A percentile compares a stretch with the other conserved stretches of the same genome.
These are phyloP conservation scores for Kazachstania psychrophila DNA, from an alignment of 805 yeast species.

Conservation along the genomic window DNA sequence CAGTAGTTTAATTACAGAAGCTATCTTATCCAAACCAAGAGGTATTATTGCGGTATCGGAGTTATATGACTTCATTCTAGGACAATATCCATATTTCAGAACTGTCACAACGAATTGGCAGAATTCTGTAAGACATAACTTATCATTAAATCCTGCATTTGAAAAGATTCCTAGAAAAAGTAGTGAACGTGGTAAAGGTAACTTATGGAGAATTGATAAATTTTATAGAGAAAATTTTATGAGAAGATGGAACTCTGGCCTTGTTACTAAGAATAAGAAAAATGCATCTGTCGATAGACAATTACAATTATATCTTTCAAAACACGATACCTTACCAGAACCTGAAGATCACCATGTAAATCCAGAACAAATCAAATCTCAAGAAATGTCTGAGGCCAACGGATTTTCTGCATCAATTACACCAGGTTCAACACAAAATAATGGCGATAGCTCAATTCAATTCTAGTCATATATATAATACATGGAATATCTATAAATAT, in stretches of 20 bases:
- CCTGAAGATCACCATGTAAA: not conserved
- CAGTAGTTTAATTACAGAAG: conserved; percentile 97
- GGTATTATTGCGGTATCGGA: conserved; percentile 83
- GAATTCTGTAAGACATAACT: conserved; percentile 89
- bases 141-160: conserved; percentile 89
- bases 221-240: conserved; percentile 74
- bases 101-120: conserved; percentile 94
- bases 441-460: too few species aligned
- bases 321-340: conserved; percentile 33
- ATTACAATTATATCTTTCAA: conserved; percentile 57
- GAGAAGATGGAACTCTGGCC: conserved; percentile 66
- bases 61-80: conserved; percentile 80
- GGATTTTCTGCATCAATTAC: conserved; percentile 4
- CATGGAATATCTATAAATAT: too few species aligned
- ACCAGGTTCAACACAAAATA: too few species aligned
- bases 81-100: conserved; percentile 81
- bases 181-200: conserved; percentile 93
- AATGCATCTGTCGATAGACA: conserved; percentile 74
- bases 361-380: not conserved
- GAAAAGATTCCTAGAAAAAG: conserved; percentile 92
- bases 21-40: conserved; percentile 76
- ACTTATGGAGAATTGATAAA: conserved; percentile 95
- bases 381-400: conserved; percentile 6
- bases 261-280: conserved; percentile 51
- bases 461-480: too few species aligned